Evolutionary conservation across 345 rosid species (phyloP).

Genomic region (Lepidium didymum): DNA sequence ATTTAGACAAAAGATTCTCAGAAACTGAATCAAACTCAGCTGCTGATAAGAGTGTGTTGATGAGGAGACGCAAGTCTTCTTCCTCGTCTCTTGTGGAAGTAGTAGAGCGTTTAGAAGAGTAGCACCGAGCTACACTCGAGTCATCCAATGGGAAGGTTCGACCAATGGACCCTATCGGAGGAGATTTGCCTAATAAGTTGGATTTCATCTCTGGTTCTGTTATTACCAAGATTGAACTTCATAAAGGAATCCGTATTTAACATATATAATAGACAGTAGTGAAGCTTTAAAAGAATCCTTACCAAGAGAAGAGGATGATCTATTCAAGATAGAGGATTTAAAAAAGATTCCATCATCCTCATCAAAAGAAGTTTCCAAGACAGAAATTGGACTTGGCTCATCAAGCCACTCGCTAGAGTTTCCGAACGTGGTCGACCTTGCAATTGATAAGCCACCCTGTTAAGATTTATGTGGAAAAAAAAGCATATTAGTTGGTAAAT

Average conservation of each 20-base stretch:
- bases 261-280: not conserved
- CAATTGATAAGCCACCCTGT: conserved; percentile 32
- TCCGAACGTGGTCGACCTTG: conserved; percentile 22
- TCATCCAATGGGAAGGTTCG: conserved; percentile 20
- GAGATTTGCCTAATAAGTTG: conserved; percentile 43
- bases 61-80: conserved; percentile 54
- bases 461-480: not conserved
- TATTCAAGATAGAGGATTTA: conserved; percentile 26
- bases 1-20: conserved; percentile 37
- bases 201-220: conserved; percentile 36
- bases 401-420: conserved; percentile 40
- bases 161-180: conserved; percentile 26
- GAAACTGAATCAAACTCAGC: conserved; percentile 39
- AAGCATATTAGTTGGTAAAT: not conserved
- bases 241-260: not conserved
- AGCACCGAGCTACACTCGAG: conserved; percentile 17
- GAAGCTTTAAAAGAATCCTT: conserved; percentile 6
- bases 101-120: conserved; percentile 37
- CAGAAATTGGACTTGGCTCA: conserved; percentile 62
- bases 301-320: conserved; percentile 33
- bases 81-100: conserved; percentile 40
- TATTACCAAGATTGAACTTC: not conserved
- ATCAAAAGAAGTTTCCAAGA: conserved; percentile 47
- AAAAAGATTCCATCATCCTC: conserved; percentile 44
- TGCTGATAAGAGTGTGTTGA: conserved; percentile 48